phyloP scores from a whole-genome alignment of 2,329 filamentous ascomycete species.

The Uncinocarpus reesii region DNA sequence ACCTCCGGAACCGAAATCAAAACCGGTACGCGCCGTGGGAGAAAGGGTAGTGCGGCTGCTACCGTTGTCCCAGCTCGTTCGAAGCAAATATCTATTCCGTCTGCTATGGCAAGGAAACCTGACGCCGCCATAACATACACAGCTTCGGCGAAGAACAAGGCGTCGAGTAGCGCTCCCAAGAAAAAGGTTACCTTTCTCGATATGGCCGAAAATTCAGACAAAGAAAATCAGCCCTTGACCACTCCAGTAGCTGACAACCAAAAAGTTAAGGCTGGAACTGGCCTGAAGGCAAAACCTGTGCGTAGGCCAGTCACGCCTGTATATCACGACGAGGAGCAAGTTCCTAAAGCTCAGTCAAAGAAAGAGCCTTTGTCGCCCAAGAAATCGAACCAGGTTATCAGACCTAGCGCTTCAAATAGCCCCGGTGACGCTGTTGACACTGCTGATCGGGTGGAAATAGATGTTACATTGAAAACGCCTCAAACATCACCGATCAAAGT shows the following conservation, averaged over 20 bases:
- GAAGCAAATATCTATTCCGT: background rate
- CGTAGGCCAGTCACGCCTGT: conserved; percentile 30
- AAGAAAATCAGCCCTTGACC: conserved; percentile 20
- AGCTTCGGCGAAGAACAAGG: conserved; percentile 15
- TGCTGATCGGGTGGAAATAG: conserved; percentile 37
- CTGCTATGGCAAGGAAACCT: background rate
- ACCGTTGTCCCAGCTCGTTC: background rate
- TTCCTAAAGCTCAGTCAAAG: conserved; percentile 25
- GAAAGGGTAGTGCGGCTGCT: conserved; percentile 22
- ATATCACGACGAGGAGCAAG: conserved; percentile 18
- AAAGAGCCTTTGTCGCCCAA: conserved; percentile 39
- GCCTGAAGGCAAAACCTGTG: conserved; percentile 38
- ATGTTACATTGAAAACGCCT: conserved; percentile 26
- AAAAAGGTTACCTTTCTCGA: conserved; percentile 43
- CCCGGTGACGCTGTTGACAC: conserved; percentile 23
- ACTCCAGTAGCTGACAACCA: conserved; percentile 12
- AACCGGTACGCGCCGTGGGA: conserved; percentile 15
- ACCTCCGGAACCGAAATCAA: background rate
- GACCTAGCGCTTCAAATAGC: conserved; percentile 29
- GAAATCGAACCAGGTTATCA: conserved; percentile 40
- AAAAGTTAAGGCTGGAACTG: conserved; percentile 24
- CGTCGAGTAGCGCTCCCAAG: conserved; percentile 25
- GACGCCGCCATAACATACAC: background rate
- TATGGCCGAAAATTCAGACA: conserved; percentile 31
- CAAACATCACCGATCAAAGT: conserved; percentile 28